Base-by-base conservation (phyloP, 345 rosid genomes). In the Eucalyptus globulus region DNA sequence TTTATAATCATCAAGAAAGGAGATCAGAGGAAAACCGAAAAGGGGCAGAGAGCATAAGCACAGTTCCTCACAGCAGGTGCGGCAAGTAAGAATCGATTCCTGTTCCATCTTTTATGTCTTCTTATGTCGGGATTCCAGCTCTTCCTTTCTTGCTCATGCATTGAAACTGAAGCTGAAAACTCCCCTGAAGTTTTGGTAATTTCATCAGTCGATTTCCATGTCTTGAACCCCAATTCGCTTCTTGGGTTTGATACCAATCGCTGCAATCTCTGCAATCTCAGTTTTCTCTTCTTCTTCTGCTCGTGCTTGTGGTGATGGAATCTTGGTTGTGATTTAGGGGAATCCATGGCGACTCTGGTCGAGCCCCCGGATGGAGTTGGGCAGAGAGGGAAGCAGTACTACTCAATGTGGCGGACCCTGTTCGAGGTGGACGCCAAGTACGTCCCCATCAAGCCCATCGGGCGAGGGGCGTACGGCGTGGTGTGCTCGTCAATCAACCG, bases 401-500 rank as follows among this genome's bases (percentile, higher is more conserved):
- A 93, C 91, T 91, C 96, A 5, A 94, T 97, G 95, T 94, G 98
- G 98, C 94, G 95, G 87, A 95, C 96, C 11, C 91, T 97, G 91
- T 97, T 97, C 86, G 99, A 97, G 93, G 94, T 96, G 44, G 99
- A 97, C 85, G 92, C 94, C 12, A 95, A 96, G 93, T 96, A 97
- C 83, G 95, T 95, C 37, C 99, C 99, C 2, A 95, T 97, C 89
- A 95, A 97, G 91, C 99, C 97, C 3, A 96, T 97, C 40, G 99
- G 99, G 29, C 93, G 94, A 91, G 99, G 99, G 88, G 96, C 99
- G 72, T 95, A 96, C 31, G 99, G 99, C 56, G 93, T 97, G 54
- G 98, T 97, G 19, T 97, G 99, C 88, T 95, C 99, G 40, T 95
- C 99, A 2, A 93, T 95, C 88, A 94, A 97, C 85, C 90, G 93